phyloP scores from a whole-genome alignment of 495 filamentous ascomycete species.

The Chaetomidium leptoderma region DNA sequence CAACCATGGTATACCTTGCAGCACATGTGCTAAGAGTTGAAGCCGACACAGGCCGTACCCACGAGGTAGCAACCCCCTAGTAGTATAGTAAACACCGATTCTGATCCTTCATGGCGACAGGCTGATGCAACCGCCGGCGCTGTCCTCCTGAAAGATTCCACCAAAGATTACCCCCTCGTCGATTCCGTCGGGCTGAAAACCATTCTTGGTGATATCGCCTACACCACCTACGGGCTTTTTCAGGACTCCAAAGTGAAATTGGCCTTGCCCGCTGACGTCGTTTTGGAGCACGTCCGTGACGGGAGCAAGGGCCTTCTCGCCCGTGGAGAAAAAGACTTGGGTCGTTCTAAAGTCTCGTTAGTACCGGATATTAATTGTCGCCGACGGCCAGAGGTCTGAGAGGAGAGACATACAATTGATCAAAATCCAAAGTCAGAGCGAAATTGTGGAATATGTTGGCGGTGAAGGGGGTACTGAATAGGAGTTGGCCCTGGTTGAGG shows the following conservation, averaged over 20 bases:
- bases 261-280: slow-evolving; percentile 42
- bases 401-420: slow-evolving; percentile 29
- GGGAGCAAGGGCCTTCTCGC: slow-evolving; percentile 28
- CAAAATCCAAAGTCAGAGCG: slow-evolving; percentile 44
- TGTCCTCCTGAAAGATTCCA: slow-evolving; percentile 47
- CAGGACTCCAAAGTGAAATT: slow-evolving; percentile 46
- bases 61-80: too few relatives aligned
- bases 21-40: too few relatives aligned
- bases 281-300: slow-evolving; percentile 36
- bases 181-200: slow-evolving; percentile 39
- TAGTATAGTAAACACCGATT: too few relatives aligned
- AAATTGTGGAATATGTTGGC: slow-evolving; percentile 44
- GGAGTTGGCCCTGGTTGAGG: slow-evolving; percentile 32
- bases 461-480: slow-evolving; percentile 41
- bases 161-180: slow-evolving; percentile 47
- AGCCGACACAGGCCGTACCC: too few relatives aligned
- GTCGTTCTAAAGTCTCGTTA: slow-evolving; percentile 8
- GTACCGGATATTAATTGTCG: too few relatives aligned
- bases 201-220: slow-evolving; percentile 38
- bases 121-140: slow-evolving; percentile 32
- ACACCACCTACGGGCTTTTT: slow-evolving; percentile 40
- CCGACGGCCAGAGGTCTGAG: too few relatives aligned
- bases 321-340: slow-evolving; percentile 38
- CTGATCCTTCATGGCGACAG: slow-evolving; percentile 18
- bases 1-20: too few relatives aligned